Conservation (phyloP, 2,329 filamentous ascomycete genomes). For the Aspergillus puulaauensis region DNA sequence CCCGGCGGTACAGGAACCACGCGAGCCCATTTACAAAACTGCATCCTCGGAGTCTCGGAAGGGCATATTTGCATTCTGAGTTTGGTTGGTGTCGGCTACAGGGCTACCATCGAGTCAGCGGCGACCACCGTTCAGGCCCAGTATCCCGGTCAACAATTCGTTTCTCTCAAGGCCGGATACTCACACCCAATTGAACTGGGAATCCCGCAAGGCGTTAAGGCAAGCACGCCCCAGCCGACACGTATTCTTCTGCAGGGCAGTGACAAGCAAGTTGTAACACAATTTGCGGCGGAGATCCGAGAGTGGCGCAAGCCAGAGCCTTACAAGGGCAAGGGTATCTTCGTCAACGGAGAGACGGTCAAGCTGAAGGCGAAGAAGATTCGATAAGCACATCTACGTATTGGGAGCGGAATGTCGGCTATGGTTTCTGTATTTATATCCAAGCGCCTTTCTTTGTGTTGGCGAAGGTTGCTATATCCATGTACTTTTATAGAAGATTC, state of each 20-base stretch:
- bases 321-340: slow-evolving; percentile 99
- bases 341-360: slow-evolving; percentile 96
- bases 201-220: slow-evolving; percentile 78
- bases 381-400: slow-evolving; percentile 58
- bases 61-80: slow-evolving; percentile 91
- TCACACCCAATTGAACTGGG: slow-evolving; percentile 92
- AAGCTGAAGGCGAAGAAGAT: slow-evolving; percentile 98
- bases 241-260: slow-evolving; percentile 85
- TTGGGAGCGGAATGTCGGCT: slow-evolving; percentile 24
- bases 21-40: slow-evolving; percentile 84
- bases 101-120: slow-evolving; percentile 78
- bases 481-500: slow-evolving; percentile 31
- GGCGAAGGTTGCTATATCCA: slow-evolving; percentile 31
- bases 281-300: slow-evolving; percentile 85
- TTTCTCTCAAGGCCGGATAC: slow-evolving; percentile 93
- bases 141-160: slow-evolving; percentile 81
- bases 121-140: slow-evolving; percentile 65
- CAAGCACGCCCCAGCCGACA: slow-evolving; percentile 85
- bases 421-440: slow-evolving; percentile 29
- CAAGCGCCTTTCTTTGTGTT: slow-evolving; percentile 21
- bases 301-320: slow-evolving; percentile 90
- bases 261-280: slow-evolving; percentile 82
- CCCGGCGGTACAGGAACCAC: slow-evolving; percentile 66
- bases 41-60: slow-evolving; percentile 92
- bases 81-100: slow-evolving; percentile 92